Base-by-base conservation (phyloP, 495 filamentous ascomycete species). In the Daldinia childiae region DNA sequence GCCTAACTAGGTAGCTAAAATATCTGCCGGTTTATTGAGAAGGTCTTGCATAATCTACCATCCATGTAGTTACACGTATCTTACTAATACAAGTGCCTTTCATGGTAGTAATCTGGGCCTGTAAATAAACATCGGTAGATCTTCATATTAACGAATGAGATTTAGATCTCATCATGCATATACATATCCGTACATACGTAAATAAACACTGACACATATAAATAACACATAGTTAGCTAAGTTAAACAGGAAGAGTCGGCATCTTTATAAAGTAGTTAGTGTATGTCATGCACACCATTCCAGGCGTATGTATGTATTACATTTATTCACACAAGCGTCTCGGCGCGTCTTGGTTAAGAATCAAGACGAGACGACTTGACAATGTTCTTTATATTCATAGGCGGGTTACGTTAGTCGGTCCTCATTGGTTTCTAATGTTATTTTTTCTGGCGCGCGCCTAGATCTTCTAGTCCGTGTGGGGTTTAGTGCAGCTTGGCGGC, bases 361-460 rank as follows among this genome's bases (percentile, higher is more conserved):
- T 45, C 41, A 45, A 45, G 41, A 45, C n/a, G 4, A 7, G 41
- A 9, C 41, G 8, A 21, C 43, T 24, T 19, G 3, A 17, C 3
- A n/a, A n/a, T n/a, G n/a, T n/a, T 21, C 19, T 21, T 43, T 17
- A 15, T 30, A 38, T 32, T 12, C 27, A 59, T 27, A 17, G 6
- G 7, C 19, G 17, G 21, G 29, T 57, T 34, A 21, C 48, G 12
- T 19, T 27, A 9, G 19, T 15, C 24, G 11, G 24, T 41, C 58
- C 26, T 38, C 50, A 56, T 65, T 63, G 59, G 62, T 30, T 11
- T 41, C 39, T 41, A 41, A 41, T 41, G 39, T 41, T 19, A 39
- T 36, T 17, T 14, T 14, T 27, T 59, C 61, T 68, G 60, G 66
- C 66, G 71, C 71, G 65, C 66, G 71, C 57, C 71, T 65, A 69